Evolutionary conservation across 345 rosid species (phyloP).

Genomic region (Lumnitzera littorea): DNA sequence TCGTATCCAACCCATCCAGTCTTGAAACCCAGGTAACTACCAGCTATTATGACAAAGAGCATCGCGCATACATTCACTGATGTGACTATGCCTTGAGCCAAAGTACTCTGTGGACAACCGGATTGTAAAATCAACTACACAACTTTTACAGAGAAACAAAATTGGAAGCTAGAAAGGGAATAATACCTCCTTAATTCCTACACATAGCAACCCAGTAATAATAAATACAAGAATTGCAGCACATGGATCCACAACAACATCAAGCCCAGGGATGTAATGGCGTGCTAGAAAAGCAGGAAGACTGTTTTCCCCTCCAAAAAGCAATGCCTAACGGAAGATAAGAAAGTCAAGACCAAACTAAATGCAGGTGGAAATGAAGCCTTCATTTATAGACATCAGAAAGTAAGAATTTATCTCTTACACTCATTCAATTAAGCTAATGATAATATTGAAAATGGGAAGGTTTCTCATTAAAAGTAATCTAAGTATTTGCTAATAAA

Average conservation of each 20-base stretch:
- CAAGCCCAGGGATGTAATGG: slow-evolving; percentile 77
- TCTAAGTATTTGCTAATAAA: too few species aligned
- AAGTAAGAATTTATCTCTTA: background rate
- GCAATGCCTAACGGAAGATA: slow-evolving; percentile 48
- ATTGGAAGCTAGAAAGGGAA: background rate
- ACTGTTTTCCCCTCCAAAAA: slow-evolving; percentile 78
- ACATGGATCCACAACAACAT: slow-evolving; percentile 84
- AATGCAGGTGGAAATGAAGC: background rate
- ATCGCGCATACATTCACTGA: slow-evolving; percentile 69
- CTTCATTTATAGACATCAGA: background rate
- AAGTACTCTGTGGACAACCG: slow-evolving; percentile 58
- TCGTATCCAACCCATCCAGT: slow-evolving; percentile 92
- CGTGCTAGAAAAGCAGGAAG: slow-evolving; percentile 75
- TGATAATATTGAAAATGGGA: too few species aligned
- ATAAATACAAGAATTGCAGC: slow-evolving; percentile 70
- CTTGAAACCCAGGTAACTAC: slow-evolving; percentile 79
- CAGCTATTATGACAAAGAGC: slow-evolving; percentile 79
- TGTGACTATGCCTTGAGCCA: slow-evolving; percentile 78
- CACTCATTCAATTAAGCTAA: too few species aligned
- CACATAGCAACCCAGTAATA: slow-evolving; percentile 85
- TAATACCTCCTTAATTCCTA: slow-evolving; percentile 93
- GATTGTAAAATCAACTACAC: background rate
- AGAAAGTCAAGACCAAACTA: background rate
- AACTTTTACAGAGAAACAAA: background rate
- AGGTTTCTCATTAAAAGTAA: too few species aligned